phyloP scores from a whole-genome alignment of 176 grass and related monocot genomes.

The Oryza rufipogon region DNA sequence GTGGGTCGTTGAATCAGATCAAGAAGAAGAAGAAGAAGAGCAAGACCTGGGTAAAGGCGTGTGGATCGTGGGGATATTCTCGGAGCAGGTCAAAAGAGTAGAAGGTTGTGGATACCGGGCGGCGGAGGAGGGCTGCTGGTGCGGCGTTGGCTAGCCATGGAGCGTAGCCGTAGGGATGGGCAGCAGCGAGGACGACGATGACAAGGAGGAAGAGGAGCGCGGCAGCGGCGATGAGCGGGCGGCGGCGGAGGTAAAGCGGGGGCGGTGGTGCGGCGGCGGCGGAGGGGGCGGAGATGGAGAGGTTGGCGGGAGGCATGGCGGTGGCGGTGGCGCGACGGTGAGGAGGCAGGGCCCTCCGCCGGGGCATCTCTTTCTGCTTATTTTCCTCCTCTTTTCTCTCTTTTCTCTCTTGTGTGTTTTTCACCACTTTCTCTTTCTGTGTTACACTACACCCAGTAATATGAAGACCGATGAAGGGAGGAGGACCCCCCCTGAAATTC shows the following conservation, averaged over 20 bases:
- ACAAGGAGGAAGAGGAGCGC: constrained; percentile 13
- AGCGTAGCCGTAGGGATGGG: constrained; percentile 33
- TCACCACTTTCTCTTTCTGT: too few relatives aligned
- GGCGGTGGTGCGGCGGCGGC: neutral
- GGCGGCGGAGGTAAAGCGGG: constrained; percentile 17
- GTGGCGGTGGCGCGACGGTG: constrained; percentile 23
- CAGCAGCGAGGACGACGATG: constrained; percentile 2
- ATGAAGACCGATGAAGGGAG: too few relatives aligned
- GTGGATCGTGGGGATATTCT: constrained; percentile 82
- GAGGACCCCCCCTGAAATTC: too few relatives aligned
- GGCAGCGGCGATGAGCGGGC: neutral
- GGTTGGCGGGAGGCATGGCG: constrained; percentile 28
- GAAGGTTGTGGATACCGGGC: constrained; percentile 36
- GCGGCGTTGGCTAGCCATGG: constrained; percentile 2
- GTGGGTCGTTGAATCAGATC: too few relatives aligned
- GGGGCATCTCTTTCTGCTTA: constrained; percentile 24
- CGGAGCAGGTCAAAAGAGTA: constrained; percentile 77
- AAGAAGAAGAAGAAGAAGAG: neutral
- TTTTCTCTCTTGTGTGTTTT: too few relatives aligned
- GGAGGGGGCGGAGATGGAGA: constrained; percentile 1
- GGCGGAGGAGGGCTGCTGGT: constrained; percentile 30
- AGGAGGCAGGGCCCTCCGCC: constrained; percentile 35
- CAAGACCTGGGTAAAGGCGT: constrained; percentile 77
- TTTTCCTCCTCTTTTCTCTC: too few relatives aligned
- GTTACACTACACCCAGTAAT: too few relatives aligned